phyloP scores from a whole-genome alignment of 208 protist species.

The Leishmania aethiopica region DNA sequence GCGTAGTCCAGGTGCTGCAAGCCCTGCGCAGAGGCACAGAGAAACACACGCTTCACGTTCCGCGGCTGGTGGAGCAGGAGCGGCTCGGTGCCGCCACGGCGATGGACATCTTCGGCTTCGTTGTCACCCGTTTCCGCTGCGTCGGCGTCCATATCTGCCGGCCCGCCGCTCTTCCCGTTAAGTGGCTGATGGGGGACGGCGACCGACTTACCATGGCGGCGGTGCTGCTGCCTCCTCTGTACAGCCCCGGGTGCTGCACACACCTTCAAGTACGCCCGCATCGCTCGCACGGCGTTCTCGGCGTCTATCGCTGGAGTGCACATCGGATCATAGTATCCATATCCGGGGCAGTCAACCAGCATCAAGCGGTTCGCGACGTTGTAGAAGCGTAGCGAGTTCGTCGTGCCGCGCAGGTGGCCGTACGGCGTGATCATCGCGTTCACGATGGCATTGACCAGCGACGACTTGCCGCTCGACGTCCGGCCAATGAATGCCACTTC shows the following conservation, averaged over 20 bases:
- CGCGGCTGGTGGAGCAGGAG: slow-evolving; percentile 33
- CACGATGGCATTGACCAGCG: slow-evolving; percentile 84
- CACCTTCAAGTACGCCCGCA: slow-evolving; percentile 65
- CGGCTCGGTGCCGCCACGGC: background rate
- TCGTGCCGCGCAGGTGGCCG: slow-evolving; percentile 86
- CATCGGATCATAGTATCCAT: slow-evolving; percentile 85
- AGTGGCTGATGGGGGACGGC: background rate
- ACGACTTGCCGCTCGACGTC: slow-evolving; percentile 87
- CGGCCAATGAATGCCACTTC: slow-evolving; percentile 90
- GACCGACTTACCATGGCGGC: background rate
- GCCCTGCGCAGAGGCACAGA: slow-evolving; percentile 79
- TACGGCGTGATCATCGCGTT: slow-evolving; percentile 87
- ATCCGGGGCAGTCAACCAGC: slow-evolving; percentile 89
- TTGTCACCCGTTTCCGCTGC: background rate
- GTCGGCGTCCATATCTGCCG: background rate
- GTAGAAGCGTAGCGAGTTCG: slow-evolving; percentile 80
- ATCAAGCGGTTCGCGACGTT: slow-evolving; percentile 59
- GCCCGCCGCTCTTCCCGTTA: background rate
- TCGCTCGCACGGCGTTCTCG: slow-evolving; percentile 68
- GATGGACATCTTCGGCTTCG: background rate
- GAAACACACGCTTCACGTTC: slow-evolving; percentile 75
- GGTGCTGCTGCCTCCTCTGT: background rate
- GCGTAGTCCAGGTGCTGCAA: slow-evolving; percentile 74
- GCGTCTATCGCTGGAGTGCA: slow-evolving; percentile 62
- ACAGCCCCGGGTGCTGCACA: slow-evolving; percentile 23